A percentile compares a stretch with the other conserved stretches of the same genome.
These are phyloP conservation scores for Echria macrotheca DNA, from an alignment of 495 filamentous ascomycete genomes.

Conservation along the genomic window DNA sequence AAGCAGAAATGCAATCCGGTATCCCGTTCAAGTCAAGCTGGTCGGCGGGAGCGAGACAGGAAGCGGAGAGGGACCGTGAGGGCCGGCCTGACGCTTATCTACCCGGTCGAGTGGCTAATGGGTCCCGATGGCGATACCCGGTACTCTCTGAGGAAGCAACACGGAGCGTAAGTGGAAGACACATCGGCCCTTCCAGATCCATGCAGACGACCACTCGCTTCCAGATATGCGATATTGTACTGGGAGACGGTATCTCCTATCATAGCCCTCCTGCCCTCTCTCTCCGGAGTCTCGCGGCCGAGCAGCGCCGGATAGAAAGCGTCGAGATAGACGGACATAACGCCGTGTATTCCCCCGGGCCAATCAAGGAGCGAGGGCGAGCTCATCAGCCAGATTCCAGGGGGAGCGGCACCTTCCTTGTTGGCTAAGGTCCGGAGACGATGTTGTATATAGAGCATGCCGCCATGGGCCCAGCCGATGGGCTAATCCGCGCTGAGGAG, in stretches of 20 bases:
- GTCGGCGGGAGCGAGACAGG: not conserved
- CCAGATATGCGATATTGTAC: not conserved
- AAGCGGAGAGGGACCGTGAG: not conserved
- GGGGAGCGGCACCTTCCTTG: not conserved
- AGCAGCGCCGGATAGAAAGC: not conserved
- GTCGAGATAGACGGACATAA: not conserved
- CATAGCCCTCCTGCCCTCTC: not conserved
- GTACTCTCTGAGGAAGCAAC: no score
- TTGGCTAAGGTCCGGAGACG: no score
- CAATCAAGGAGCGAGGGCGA: no score
- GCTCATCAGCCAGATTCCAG: not conserved
- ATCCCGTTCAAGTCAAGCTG: no score
- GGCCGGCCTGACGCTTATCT: constrained; percentile 12
- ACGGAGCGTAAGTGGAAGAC: not conserved
- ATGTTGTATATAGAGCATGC: no score
- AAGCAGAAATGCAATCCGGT: no score
- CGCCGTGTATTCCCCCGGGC: not conserved
- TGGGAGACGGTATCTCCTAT: not conserved
- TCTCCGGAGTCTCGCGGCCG: no score
- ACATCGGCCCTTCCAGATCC: constrained; percentile 7
- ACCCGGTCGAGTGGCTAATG: not conserved
- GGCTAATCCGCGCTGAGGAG: constrained; percentile 1
- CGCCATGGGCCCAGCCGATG: constrained; percentile 5
- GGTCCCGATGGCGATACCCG: constrained; percentile 6
- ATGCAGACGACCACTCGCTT: not conserved